phyloP scores from a whole-genome alignment of 345 rosid species.

The Populus simonii region DNA sequence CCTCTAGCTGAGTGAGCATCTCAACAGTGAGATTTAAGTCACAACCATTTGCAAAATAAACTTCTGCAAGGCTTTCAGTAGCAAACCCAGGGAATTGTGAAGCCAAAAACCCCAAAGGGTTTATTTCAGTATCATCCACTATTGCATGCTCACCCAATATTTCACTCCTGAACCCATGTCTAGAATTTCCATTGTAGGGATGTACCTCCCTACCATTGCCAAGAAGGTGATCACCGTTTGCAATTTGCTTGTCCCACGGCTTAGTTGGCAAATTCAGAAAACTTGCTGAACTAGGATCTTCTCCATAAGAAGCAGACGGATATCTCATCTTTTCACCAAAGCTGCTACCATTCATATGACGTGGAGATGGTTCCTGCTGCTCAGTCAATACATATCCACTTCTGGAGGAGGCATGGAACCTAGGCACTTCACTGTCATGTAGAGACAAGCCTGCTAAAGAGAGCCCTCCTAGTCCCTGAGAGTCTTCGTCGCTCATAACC shows the following conservation, averaged over 20 bases:
- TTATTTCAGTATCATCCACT: constrained; percentile 56
- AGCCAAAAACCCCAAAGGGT: constrained; percentile 78
- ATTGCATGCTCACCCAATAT: constrained; percentile 49
- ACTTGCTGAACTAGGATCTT: constrained; percentile 47
- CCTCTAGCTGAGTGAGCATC: constrained; percentile 99
- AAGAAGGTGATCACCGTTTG: constrained; percentile 53
- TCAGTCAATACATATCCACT: constrained; percentile 49
- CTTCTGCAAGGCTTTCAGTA: constrained; percentile 93
- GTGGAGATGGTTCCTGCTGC: constrained; percentile 51
- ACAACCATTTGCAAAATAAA: constrained; percentile 82
- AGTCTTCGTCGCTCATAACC: constrained; percentile 69
- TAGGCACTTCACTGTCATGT: constrained; percentile 52
- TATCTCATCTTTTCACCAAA: constrained; percentile 55
- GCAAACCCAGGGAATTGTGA: constrained; percentile 94
- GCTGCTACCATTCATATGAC: constrained; percentile 49
- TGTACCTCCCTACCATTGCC: constrained; percentile 52
- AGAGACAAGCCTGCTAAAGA: constrained; percentile 76
- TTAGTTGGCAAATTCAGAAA: constrained; percentile 49
- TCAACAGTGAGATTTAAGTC: constrained; percentile 87
- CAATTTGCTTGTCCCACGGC: constrained; percentile 79
- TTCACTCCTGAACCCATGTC: constrained; percentile 51
- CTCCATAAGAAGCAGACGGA: constrained; percentile 56
- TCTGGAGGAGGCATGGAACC: constrained; percentile 50
- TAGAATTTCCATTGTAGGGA: constrained; percentile 51
- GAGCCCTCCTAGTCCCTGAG: constrained; percentile 57